Evolutionary conservation across 148 eudicot species (phyloP), one percentile per base, ranked within the genome.

Genomic region (Fallopia convolvulus): DNA sequence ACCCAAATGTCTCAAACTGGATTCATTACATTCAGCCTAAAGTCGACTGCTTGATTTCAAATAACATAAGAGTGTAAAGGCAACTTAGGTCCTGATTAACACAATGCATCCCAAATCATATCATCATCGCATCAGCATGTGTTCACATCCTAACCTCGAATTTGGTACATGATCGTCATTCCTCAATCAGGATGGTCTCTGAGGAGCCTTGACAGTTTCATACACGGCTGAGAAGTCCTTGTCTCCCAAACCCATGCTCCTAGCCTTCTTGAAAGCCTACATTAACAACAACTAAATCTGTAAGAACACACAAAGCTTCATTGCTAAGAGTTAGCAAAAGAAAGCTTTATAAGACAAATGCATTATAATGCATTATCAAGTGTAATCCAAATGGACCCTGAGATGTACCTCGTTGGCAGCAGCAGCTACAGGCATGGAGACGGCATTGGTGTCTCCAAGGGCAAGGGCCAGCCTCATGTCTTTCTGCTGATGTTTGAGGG

Each of bases 401-500:
- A 74, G 75, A n/a, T 13, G 42, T 78, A 94, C 99, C 95, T 96
- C 99, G 78, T 96, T 96, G 61, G 98, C 89, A 20, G 94, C 98
- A 81, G 99, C 99, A 55, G 99, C 97, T 48, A 91, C 89, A 18
- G 99, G 99, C 99, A 94, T 91, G 53, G 99, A 81, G 44, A 94
- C 91, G 6, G 97, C 89, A 72, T 85, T 90, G 77, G 88, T 93
- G 81, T 96, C 99, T 48, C 94, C 99, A 20, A 96, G 99, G 60
- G 98, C 92, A 77, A 96, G 89, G 58, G 99, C 99, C 87, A 96
- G 80, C 79, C 99, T 87, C 99, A 96, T 96, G 76, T 96, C 99
- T 75, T 96, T 96, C 83, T 96, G 99, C 83, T 96, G 99, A 82
- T 96, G 99, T 85, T 96, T 96, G 73, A 93, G 79, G 74, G 99